Evolutionary conservation across 768 basidiomycete genomes (phyloP), one percentile per base, ranked within the genome.

Genomic region (Kwoniella sp.): DNA sequence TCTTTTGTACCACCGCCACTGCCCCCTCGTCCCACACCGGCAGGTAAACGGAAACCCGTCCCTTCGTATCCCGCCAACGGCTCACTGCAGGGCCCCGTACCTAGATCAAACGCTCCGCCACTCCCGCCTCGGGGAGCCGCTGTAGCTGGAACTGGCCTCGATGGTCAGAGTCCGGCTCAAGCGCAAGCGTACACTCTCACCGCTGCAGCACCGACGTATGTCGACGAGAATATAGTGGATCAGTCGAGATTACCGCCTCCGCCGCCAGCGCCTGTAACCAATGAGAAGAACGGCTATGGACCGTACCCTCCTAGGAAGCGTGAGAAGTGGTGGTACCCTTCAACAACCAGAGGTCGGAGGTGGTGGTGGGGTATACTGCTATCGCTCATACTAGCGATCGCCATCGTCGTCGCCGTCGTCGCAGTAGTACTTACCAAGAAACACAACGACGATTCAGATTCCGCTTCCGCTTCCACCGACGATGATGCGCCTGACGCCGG

Each of bases 301-400:
- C 47, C 29, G 2, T 57, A 67, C 30, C 61, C 55, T 38, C 47
- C 55, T 50, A 47, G 45, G 37, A 62, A 58, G 52, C 51, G 52
- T 15, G 51, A 50, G 38, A 63, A 47, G 57, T 63, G 57, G 56
- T 63, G 61, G 55, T 68, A 68, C 54, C 66, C 66, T 1, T 30
- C 61, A 20, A 51, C 48, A 5, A 63, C 45, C 25, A 54, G 38
- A 47, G 66, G 66, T 20, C 47, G 66, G 25, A 57, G 52, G 38
- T 55, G 57, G 56, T 68, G 63, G 55, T 68, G 66, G 66, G 52
- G 55, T n/a, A 53, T 51, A 12, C 20, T 68, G 28, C 25, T 63
- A 22, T 37, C 50, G 9, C 38, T 63, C 20, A 48, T 63, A 8
- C 15, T 68, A 12, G 66, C 61, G 1, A 68, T 68, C 13, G 66